A percentile compares a stretch with the other conserved stretches of the same genome.
Evolutionary conservation across 352 stramenopile species (phyloP).

Genomic region (Phytophthora pini): DNA sequence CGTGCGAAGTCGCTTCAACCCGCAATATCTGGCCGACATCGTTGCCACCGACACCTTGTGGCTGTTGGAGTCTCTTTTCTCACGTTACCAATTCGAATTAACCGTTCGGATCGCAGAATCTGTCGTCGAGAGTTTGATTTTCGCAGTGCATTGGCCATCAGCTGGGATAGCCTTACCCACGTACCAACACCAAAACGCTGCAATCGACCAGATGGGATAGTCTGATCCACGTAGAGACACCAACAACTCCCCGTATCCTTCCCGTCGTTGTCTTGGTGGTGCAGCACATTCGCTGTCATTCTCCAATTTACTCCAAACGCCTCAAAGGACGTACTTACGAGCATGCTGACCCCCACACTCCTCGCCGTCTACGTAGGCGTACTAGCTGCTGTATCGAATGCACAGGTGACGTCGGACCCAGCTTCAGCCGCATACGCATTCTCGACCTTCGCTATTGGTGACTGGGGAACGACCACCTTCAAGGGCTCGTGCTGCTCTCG

Average conservation of each 20-base stretch:
- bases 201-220: constrained; percentile 10
- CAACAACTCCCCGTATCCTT: neutral
- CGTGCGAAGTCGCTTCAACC: neutral
- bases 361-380: constrained; percentile 3
- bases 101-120: neutral
- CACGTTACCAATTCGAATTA: neutral
- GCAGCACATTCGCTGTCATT: constrained; percentile 3
- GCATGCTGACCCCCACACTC: constrained; percentile 8
- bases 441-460: constrained; percentile 29
- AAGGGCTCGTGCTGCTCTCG: constrained; percentile 29
- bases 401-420: constrained; percentile 34
- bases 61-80: neutral
- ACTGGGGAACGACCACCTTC: constrained; percentile 22
- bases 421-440: constrained; percentile 31
- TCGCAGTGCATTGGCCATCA: constrained; percentile 2
- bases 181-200: constrained; percentile 4
- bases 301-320: neutral
- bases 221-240: constrained; percentile 9
- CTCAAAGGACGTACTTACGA: constrained; percentile 4
- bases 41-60: constrained; percentile 2
- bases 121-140: neutral
- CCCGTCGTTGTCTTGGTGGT: constrained; percentile 2
- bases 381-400: constrained; percentile 1
- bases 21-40: neutral
- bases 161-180: constrained; percentile 10